A percentile compares a stretch with the other conserved stretches of the same genome.
phyloP scores from a whole-genome alignment of 164 flowering plant genomes.

The Piper betle region DNA sequence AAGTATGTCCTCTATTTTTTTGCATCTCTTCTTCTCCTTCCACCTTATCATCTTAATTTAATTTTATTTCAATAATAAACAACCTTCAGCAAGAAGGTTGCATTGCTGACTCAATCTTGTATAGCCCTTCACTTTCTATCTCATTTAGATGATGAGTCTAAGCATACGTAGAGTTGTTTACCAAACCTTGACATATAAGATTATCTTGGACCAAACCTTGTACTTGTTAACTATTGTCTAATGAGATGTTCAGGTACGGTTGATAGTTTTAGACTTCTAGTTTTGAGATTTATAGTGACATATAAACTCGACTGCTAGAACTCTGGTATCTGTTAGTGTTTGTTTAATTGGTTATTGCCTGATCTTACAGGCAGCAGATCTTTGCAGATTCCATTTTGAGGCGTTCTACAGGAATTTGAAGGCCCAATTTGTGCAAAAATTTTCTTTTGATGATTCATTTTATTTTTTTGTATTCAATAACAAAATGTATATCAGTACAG shows the following conservation, averaged over 20 bases:
- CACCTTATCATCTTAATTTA: background rate
- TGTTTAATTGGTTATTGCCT: too few species aligned
- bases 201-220: too few species aligned
- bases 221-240: too few species aligned
- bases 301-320: background rate
- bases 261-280: background rate
- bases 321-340: too few species aligned
- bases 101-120: background rate
- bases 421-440: background rate
- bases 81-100: background rate
- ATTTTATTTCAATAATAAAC: background rate
- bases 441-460: too few species aligned
- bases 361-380: slow-evolving; percentile 14
- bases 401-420: slow-evolving; percentile 18
- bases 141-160: background rate
- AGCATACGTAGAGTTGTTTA: too few species aligned
- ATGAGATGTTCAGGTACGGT: too few species aligned
- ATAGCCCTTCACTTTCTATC: background rate
- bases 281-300: too few species aligned
- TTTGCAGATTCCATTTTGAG: slow-evolving; percentile 22
- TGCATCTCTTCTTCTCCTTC: background rate
- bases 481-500: background rate
- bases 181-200: too few species aligned
- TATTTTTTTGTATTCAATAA: background rate
- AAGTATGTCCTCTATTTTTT: slow-evolving; percentile 36